A percentile compares a stretch with the other conserved stretches of the same genome.
These are phyloP conservation scores for Lunasporangiospora selenospora DNA, from an alignment of 192 early-diverging fungal genomes.

Conservation along the genomic window DNA sequence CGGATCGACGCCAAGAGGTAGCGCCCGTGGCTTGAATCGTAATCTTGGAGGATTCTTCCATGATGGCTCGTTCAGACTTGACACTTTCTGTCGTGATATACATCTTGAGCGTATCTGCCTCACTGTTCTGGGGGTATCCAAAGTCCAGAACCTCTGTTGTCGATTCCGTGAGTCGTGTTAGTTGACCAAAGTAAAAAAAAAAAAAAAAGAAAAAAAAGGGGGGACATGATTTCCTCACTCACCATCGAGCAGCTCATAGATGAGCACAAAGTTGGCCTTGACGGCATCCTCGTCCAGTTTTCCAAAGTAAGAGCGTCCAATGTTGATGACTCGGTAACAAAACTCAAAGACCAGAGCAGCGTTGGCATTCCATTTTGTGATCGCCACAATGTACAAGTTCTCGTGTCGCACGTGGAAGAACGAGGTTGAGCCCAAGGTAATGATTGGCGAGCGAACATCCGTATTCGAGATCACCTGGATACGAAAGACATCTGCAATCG, in stretches of 20 bases:
- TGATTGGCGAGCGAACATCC: conserved; percentile 86
- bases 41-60: conserved; percentile 73
- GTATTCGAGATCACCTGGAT: conserved; percentile 96
- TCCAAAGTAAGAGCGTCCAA: conserved; percentile 81
- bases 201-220: neutral
- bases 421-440: conserved; percentile 86
- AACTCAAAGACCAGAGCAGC: conserved; percentile 86
- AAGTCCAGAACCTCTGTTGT: conserved; percentile 80
- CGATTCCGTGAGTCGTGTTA: neutral
- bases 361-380: conserved; percentile 80
- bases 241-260: conserved; percentile 87
- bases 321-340: conserved; percentile 73
- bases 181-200: neutral
- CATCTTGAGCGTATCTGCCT: conserved; percentile 83
- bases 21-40: conserved; percentile 97
- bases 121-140: conserved; percentile 88
- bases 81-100: conserved; percentile 90
- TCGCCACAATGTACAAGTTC: conserved; percentile 91
- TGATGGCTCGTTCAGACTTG: conserved; percentile 71
- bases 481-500: conserved; percentile 94
- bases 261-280: conserved; percentile 87
- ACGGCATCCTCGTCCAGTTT: conserved; percentile 85
- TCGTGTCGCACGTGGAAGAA: conserved; percentile 98
- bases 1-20: conserved; percentile 52
- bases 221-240: neutral